Evolutionary conservation across 2,329 filamentous ascomycete species (phyloP), one percentile per base, ranked within the genome.

Genomic region (Alternaria gansuensis): DNA sequence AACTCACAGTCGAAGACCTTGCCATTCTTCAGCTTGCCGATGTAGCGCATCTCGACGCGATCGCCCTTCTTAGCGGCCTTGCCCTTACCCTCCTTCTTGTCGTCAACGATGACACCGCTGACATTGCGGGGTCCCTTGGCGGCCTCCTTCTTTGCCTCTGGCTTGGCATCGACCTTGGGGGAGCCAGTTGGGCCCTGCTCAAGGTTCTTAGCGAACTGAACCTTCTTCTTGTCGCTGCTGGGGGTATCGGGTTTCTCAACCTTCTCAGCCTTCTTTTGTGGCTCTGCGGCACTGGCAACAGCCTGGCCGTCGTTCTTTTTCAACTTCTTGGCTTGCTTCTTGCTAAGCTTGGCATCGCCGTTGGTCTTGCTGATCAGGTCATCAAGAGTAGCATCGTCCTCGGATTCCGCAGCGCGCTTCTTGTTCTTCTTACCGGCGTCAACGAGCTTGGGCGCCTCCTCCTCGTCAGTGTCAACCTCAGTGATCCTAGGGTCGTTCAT

Each of bases 221-320:
- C 95, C 85, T 97, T 98, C 88, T 97, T 97, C 84, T 88, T 77
- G 62, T 76, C 73, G 60, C 71, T 88, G 65, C 78, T 79, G 65
- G 83, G 78, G 52, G 75, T 61, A 52, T 75, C 79, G 67, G 79
- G 80, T 52, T 82, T 81, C 55, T 84, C 79, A 67, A 79, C 80
- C 53, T 82, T 81, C 55, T 84, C 83, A 60, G 86, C 88, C 67
- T 75, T 73, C 62, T 73, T 74, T 34, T 85, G 81, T 68, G 85
- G 81, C 44, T 81, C 77, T 70, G 89, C 86, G 43, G 82, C 73
- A 44, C 74, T 72, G 40, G 77, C 71, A 51, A 90, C 87, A 59
- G 95, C 89, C 77, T 97, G 90, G 68, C 94, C 95, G 78, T 96
- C 92, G 85, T 98, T 98, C 86, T 97, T 97, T 88, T 96, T 96